Percentiles rank a stretch among this genome's conserved stretches.
phyloP scores from a whole-genome alignment of 139 green algal genomes.

The Tetradesmus obliquus region DNA sequence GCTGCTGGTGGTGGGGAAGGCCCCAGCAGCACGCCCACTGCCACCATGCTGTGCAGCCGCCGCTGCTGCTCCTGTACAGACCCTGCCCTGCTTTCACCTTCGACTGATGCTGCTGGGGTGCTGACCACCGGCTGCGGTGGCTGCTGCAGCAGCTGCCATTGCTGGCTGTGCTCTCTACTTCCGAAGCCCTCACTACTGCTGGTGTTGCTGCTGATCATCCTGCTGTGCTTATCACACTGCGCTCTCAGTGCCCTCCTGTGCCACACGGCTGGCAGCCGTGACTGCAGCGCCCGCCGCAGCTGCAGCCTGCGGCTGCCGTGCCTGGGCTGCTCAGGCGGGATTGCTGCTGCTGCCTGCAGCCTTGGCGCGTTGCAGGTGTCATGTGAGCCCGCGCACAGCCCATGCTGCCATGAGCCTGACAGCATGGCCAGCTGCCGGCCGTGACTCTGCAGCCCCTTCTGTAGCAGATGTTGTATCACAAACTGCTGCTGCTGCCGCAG shows the following conservation, averaged over 20 bases:
- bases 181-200: neutral
- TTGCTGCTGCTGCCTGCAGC: neutral
- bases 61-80: neutral
- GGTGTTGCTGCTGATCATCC: neutral
- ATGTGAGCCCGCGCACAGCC: neutral
- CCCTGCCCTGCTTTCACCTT: neutral
- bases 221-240: neutral
- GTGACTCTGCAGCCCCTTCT: neutral
- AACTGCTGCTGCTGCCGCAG: neutral
- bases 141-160: neutral
- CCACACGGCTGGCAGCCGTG: neutral
- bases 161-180: neutral
- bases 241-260: neutral
- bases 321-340: neutral
- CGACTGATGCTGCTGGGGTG: neutral
- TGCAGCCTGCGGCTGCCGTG: neutral
- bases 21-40: neutral
- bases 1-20: neutral
- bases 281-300: neutral
- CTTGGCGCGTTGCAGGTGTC: neutral
- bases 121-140: neutral
- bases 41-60: neutral
- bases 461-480: neutral
- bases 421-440: neutral
- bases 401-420: neutral